These are phyloP conservation scores for Geranium brycei DNA, from an alignment of 345 rosid genomes.

Conservation along the genomic window DNA sequence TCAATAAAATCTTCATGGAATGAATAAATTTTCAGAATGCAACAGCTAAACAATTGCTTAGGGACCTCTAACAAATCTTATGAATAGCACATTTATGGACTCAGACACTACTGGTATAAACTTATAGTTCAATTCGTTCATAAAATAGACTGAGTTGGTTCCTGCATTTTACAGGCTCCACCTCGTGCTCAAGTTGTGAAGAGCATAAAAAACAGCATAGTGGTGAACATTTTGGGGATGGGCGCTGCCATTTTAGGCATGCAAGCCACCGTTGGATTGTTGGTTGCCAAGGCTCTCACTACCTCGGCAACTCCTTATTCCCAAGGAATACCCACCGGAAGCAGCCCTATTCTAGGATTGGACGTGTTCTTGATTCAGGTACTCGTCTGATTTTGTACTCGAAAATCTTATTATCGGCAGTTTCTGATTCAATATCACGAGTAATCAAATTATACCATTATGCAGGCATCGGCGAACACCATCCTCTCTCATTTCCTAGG, in stretches of 20 bases:
- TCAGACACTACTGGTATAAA: no score
- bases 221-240: constrained; percentile 77
- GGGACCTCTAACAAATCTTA: no score
- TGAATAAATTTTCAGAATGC: no score
- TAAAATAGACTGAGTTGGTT: no score
- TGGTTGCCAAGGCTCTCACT: constrained; percentile 89
- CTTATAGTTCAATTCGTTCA: no score
- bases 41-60: no score
- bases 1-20: no score
- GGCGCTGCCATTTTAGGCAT: constrained; percentile 86
- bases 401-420: neutral
- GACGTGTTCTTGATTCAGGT: constrained; percentile 98
- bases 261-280: constrained; percentile 87
- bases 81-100: no score
- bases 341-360: constrained; percentile 72
- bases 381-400: constrained; percentile 1
- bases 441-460: constrained; percentile 3
- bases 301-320: constrained; percentile 73
- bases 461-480: constrained; percentile 94
- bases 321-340: constrained; percentile 75
- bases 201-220: constrained; percentile 73
- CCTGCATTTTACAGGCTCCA: constrained; percentile 47
- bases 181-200: constrained; percentile 94
- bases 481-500: constrained; percentile 94
- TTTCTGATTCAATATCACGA: neutral